A percentile compares a stretch with the other conserved stretches of the same genome.
phyloP scores from a whole-genome alignment of 192 early-diverging fungal species.

The Backusella westeae region DNA sequence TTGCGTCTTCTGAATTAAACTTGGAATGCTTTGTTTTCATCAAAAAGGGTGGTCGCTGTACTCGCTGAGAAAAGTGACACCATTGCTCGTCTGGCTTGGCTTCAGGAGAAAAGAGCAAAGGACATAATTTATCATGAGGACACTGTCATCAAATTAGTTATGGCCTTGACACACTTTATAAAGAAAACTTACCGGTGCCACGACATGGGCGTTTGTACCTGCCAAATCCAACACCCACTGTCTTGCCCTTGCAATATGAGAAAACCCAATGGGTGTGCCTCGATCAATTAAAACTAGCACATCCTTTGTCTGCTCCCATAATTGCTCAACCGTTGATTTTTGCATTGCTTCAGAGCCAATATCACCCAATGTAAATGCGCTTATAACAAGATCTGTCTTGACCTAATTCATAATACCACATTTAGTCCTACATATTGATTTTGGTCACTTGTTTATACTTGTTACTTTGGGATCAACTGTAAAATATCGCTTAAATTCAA shows the following conservation, averaged over 20 bases:
- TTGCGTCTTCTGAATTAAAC: conserved; percentile 66
- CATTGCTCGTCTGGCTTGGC: conserved; percentile 47
- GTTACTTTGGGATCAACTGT: conserved; percentile 47
- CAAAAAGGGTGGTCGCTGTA: conserved; percentile 62
- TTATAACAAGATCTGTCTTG: conserved; percentile 68
- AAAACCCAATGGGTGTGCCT: conserved; percentile 71
- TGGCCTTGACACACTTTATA: too few relatives aligned
- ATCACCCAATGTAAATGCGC: conserved; percentile 72
- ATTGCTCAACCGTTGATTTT: conserved; percentile 58
- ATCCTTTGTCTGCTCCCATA: conserved; percentile 82
- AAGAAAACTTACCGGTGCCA: conserved; percentile 65
- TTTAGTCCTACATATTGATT: not conserved
- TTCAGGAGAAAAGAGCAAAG: conserved; percentile 50
- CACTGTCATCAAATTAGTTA: conserved; percentile 32
- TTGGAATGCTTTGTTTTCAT: conserved; percentile 68
- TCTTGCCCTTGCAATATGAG: conserved; percentile 65
- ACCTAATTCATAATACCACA: conserved; percentile 1
- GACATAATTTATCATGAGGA: conserved; percentile 73
- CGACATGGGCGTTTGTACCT: conserved; percentile 54
- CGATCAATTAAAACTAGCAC: conserved; percentile 82
- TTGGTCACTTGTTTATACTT: not conserved
- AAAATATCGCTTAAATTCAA: conserved; percentile 63
- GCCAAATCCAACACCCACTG: conserved; percentile 54
- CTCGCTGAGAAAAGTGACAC: conserved; percentile 83
- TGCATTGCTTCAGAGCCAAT: conserved; percentile 65